These are phyloP conservation scores for Trichoderma sp. DNA, from an alignment of 2,329 filamentous ascomycete species.

Conservation along the genomic window DNA sequence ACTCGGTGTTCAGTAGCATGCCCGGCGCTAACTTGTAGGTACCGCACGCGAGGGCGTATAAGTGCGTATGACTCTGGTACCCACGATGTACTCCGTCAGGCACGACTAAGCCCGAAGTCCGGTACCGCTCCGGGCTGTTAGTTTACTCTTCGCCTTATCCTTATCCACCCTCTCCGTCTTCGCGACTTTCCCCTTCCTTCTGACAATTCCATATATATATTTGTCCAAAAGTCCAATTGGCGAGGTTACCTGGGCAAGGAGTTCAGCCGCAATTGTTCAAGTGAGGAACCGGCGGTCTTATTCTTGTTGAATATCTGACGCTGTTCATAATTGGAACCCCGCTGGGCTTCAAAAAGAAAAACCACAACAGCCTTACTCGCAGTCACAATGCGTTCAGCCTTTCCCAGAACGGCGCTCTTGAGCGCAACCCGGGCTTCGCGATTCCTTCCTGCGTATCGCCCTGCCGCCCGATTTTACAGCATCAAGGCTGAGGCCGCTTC, in stretches of 20 bases:
- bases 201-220: not conserved
- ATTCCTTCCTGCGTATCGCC: constrained; percentile 33
- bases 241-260: not conserved
- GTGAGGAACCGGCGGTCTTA: not conserved
- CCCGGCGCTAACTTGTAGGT: not conserved
- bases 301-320: not conserved
- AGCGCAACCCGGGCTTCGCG: constrained; percentile 40
- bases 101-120: constrained; percentile 22
- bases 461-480: constrained; percentile 48
- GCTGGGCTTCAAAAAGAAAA: not conserved
- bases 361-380: not conserved
- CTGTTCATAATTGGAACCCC: not conserved
- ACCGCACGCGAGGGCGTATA: not conserved
- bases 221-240: not conserved
- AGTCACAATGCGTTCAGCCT: constrained; percentile 36
- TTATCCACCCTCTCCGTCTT: not conserved
- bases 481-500: constrained; percentile 54
- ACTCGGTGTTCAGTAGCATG: not conserved
- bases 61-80: not conserved
- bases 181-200: not conserved
- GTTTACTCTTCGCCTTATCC: not conserved
- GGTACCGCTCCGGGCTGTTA: constrained; percentile 21
- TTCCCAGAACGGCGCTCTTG: constrained; percentile 37
- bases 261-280: not conserved
- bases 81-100: not conserved